A percentile compares a stretch with the other conserved stretches of the same genome.
These are phyloP conservation scores for Apiotrichum laibachii DNA, from an alignment of 1,284 basidiomycete genomes.

Conservation along the genomic window DNA sequence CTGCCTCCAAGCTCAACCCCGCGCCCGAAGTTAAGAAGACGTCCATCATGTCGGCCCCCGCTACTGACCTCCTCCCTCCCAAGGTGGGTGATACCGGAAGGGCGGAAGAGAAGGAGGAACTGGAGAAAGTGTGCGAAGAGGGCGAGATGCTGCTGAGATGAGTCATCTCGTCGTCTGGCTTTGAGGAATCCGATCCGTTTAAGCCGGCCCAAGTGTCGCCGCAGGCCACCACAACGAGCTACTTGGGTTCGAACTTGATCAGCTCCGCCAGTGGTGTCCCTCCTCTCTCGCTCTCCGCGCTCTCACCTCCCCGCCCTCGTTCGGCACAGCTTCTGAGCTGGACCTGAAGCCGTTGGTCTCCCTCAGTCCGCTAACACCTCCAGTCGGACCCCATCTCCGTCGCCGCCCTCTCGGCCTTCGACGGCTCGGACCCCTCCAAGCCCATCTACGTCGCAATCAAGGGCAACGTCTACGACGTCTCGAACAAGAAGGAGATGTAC, in stretches of 20 bases:
- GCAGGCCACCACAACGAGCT: no score
- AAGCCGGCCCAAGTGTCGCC: no score
- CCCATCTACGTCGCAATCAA: slow-evolving; percentile 53
- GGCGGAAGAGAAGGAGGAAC: background rate
- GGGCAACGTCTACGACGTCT: slow-evolving; percentile 53
- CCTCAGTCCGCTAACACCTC: background rate
- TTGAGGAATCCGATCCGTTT: no score
- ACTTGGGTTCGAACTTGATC: no score
- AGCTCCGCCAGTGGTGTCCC: no score
- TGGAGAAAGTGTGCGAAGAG: no score
- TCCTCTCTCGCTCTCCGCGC: background rate
- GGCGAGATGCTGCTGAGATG: no score
- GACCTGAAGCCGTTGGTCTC: no score
- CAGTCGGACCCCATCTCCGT: slow-evolving; percentile 47
- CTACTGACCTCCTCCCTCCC: slow-evolving; percentile 42
- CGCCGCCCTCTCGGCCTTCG: slow-evolving; percentile 39
- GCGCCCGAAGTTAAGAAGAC: slow-evolving; percentile 12
- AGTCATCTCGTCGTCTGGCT: no score
- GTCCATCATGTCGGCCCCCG: slow-evolving; percentile 48
- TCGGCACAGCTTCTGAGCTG: background rate
- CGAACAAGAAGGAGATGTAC: slow-evolving; percentile 51
- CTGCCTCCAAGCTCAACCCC: slow-evolving; percentile 13
- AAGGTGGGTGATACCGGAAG: slow-evolving; percentile 31
- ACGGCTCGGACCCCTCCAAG: slow-evolving; percentile 44
- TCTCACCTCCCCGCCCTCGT: slow-evolving; percentile 5